These are phyloP conservation scores for Monilinia vaccinii-corymbosi DNA, from an alignment of 2,329 filamentous ascomycete genomes.

Conservation along the genomic window DNA sequence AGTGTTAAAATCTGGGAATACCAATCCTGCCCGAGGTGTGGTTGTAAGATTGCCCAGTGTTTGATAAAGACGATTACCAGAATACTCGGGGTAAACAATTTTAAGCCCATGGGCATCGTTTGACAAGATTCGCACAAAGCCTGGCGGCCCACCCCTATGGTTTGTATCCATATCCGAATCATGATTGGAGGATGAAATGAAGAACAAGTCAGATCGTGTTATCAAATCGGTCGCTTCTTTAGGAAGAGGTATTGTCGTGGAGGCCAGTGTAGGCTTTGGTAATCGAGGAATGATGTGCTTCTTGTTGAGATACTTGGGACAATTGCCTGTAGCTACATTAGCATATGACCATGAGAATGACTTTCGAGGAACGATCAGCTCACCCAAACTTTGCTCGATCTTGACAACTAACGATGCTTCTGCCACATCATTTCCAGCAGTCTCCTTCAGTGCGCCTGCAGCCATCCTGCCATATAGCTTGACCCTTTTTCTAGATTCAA, in stretches of 20 bases:
- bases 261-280: constrained; percentile 44
- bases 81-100: constrained; percentile 71
- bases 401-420: constrained; percentile 49
- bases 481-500: constrained; percentile 58
- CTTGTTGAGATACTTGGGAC: constrained; percentile 78
- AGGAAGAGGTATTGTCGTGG: constrained; percentile 32
- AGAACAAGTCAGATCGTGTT: constrained; percentile 61
- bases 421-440: constrained; percentile 17
- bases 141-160: constrained; percentile 63
- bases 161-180: constrained; percentile 71
- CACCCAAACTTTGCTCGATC: constrained; percentile 58
- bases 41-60: constrained; percentile 67
- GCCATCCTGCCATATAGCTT: constrained; percentile 65
- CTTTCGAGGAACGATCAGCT: constrained; percentile 1
- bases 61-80: constrained; percentile 77
- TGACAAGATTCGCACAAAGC: constrained; percentile 61
- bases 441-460: constrained; percentile 45
- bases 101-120: constrained; percentile 38
- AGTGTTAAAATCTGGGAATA: constrained; percentile 64
- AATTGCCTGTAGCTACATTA: constrained; percentile 48
- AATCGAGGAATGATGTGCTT: constrained; percentile 50
- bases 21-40: constrained; percentile 59
- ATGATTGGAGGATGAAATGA: constrained; percentile 60
- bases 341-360: neutral
- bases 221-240: constrained; percentile 41